Percentiles rank a stretch among this genome's conserved stretches.
Evolutionary conservation across 225 moss, liverwort and hornwort genomes (phyloP).

Genomic region (Climacium dendroides): DNA sequence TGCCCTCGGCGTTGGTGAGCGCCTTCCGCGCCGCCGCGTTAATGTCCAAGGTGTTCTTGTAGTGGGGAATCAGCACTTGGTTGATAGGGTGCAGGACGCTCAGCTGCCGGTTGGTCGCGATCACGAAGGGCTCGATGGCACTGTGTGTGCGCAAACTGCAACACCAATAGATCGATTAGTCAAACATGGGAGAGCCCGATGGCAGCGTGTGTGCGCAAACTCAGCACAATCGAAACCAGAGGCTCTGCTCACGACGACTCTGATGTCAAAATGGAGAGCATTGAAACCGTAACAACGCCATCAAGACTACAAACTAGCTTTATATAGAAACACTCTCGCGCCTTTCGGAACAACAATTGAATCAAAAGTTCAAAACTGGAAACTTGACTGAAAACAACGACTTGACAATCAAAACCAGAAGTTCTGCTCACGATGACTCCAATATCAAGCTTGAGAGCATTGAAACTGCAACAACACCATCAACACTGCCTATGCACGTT

Average conservation of each 20-base stretch:
- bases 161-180: background rate
- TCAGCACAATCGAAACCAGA: background rate
- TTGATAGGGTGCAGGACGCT: slow-evolving; percentile 34
- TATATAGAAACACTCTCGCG: background rate
- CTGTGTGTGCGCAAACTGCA: slow-evolving; percentile 37
- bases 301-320: background rate
- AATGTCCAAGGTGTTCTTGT: slow-evolving; percentile 39
- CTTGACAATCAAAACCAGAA: background rate
- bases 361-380: background rate
- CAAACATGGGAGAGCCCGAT: too few relatives aligned
- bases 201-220: too few relatives aligned
- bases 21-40: slow-evolving; percentile 33
- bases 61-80: slow-evolving; percentile 27
- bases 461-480: background rate
- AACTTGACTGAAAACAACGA: background rate
- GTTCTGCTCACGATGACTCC: background rate
- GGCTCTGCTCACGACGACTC: background rate
- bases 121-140: slow-evolving; percentile 25
- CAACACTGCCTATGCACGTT: background rate
- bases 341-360: background rate
- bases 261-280: background rate
- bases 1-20: slow-evolving; percentile 15
- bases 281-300: background rate
- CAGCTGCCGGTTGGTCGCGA: slow-evolving; percentile 44
- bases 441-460: background rate